Conservation (phyloP, 176 grass and related monocot genomes). For the Aegilops longissima region DNA sequence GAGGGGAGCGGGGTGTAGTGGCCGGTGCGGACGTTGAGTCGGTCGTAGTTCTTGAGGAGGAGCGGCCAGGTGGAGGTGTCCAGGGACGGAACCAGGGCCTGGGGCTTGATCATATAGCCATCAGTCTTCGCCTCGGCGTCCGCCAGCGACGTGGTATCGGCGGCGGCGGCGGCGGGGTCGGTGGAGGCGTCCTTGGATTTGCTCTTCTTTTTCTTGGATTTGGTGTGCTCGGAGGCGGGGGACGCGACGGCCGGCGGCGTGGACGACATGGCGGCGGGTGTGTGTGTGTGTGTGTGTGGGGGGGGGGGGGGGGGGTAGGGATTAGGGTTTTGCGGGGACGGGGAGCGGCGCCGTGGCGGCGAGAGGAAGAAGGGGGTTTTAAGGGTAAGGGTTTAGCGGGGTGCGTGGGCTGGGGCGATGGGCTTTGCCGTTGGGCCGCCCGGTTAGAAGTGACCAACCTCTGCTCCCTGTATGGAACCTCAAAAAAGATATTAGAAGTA, state of each 20-base stretch:
- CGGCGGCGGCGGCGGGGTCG: background rate
- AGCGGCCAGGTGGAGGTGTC: slow-evolving; percentile 71
- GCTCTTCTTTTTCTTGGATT: slow-evolving; percentile 77
- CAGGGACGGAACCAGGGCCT: slow-evolving; percentile 42
- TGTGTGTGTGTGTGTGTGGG: background rate
- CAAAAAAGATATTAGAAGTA: too few relatives aligned
- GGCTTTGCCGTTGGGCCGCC: background rate
- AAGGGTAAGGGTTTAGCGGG: slow-evolving; percentile 46
- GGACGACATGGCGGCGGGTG: slow-evolving; percentile 58
- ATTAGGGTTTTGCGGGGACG: slow-evolving; percentile 26
- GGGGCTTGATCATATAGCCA: slow-evolving; percentile 64
- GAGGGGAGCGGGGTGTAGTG: slow-evolving; percentile 56
- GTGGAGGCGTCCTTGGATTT: slow-evolving; percentile 37
- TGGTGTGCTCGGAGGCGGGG: slow-evolving; percentile 39
- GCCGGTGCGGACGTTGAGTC: slow-evolving; percentile 72
- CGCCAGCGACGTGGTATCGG: slow-evolving; percentile 10
- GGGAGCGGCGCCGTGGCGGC: slow-evolving; percentile 2
- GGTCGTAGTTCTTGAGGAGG: slow-evolving; percentile 78
- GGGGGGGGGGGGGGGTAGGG: background rate
- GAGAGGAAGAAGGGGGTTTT: slow-evolving; percentile 26
- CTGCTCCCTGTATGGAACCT: too few relatives aligned
- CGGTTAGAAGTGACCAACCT: too few relatives aligned
- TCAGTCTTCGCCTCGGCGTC: slow-evolving; percentile 27
- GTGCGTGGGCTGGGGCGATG: background rate
- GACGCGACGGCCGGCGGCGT: slow-evolving; percentile 43